Base-by-base conservation (phyloP, 2,329 filamentous ascomycete species). In the Aspergillus brasiliensis region DNA sequence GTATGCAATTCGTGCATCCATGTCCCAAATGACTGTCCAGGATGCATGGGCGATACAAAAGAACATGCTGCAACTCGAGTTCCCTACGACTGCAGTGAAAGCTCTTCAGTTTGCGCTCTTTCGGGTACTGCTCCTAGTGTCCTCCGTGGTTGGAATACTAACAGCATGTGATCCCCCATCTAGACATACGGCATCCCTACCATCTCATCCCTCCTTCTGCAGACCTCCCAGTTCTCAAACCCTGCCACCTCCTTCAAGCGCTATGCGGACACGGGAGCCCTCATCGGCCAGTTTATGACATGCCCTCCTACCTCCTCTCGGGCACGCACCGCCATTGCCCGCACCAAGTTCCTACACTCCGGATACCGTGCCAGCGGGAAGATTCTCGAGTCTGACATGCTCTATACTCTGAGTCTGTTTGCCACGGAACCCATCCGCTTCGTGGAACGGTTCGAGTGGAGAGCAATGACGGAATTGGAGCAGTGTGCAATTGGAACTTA, bases 371-470 rank as follows among this genome's bases (percentile, higher is more conserved):
- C 81, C 34, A 76, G 82, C 1, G 84, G 84, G 8, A 83, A 83
- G 65, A 89, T 90, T 65, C 77, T 79, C 5, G 83, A 89, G 58
- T 79, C 81, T 1, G 87, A 90, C 64, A 81, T 89, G 77, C 77
- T 90, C 0, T 89, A 88, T 71, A 89, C 87, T 0, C 77, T 90
- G 0, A 78, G 81, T 10, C 71, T 91, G 0, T 91, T 91, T 69
- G 82, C 89, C 19, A 77, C 82, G 0, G 88, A 92, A 69, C 88
- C 89, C 1, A 75, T 84, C 27, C 79, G 83, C 27, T 92, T 89
- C 79, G 82, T 89, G 21, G 73, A 80, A 5, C 74, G 78, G 15
- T 90, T 87, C 66, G 91, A 93, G 70, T 94, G 90, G 89, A 83
- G 91, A 2, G 51, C 77, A 5, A 74, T 91, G 40, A 88, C 83